These are phyloP conservation scores for Globisporangium camurandrum DNA, from an alignment of 352 stramenopile genomes.

Conservation along the genomic window DNA sequence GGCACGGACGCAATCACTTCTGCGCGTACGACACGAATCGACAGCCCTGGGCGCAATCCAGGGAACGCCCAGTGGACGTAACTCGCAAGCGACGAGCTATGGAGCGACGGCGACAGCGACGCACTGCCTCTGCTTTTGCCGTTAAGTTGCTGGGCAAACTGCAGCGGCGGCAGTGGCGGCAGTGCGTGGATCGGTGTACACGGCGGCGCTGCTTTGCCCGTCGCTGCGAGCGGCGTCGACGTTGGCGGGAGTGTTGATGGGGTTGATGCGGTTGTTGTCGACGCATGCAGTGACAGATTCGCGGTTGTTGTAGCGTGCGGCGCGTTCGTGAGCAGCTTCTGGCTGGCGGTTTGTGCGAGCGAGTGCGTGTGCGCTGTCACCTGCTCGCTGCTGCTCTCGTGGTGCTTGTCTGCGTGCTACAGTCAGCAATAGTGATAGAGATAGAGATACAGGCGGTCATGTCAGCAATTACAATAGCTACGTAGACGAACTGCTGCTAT, in stretches of 20 bases:
- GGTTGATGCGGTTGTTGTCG: no score
- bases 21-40: constrained; percentile 56
- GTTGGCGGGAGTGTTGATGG: constrained; percentile 4
- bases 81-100: constrained; percentile 36
- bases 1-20: constrained; percentile 49
- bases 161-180: constrained; percentile 44
- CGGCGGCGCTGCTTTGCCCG: constrained; percentile 13
- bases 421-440: no score
- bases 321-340: constrained; percentile 17
- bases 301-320: no score
- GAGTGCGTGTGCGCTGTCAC: constrained; percentile 14
- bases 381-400: constrained; percentile 4
- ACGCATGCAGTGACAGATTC: no score
- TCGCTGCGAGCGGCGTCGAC: constrained; percentile 10
- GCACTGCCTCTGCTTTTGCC: no score
- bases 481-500: no score
- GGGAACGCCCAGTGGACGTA: constrained; percentile 38
- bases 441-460: no score
- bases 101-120: constrained; percentile 18
- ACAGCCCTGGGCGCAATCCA: constrained; percentile 60
- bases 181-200: constrained; percentile 21
- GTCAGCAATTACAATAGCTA: no score
- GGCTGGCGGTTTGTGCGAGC: constrained; percentile 21
- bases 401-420: constrained; percentile 14
- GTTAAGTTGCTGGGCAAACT: constrained; percentile 47